Percentiles rank a stretch among this genome's conserved stretches.
These are phyloP conservation scores for Obelidium mucronatum DNA, from an alignment of 192 early-diverging fungal species.

Conservation along the genomic window DNA sequence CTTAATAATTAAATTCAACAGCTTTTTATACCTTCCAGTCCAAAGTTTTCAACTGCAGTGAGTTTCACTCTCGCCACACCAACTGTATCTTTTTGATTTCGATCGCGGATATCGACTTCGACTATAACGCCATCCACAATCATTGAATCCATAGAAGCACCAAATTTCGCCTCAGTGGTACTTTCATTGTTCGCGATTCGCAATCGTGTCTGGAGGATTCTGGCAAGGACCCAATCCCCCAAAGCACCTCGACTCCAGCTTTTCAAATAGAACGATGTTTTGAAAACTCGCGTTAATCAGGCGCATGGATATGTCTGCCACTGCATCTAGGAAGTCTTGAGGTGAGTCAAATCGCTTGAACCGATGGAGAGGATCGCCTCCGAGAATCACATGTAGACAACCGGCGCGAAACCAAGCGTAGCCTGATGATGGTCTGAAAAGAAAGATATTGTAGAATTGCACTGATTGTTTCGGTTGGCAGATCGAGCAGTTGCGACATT, in stretches of 20 bases:
- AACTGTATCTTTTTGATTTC: not conserved
- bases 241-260: not conserved
- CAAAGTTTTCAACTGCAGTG: conserved; percentile 17
- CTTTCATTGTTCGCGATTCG: not conserved
- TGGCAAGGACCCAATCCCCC: not conserved
- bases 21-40: conserved; percentile 14
- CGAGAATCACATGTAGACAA: conserved; percentile 5
- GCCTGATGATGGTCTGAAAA: not conserved
- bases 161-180: not conserved
- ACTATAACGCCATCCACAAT: not conserved
- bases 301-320: not conserved
- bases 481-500: not conserved
- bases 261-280: not conserved
- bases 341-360: conserved; percentile 21
- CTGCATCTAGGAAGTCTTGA: not conserved
- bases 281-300: conserved; percentile 5
- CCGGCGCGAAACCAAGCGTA: not conserved
- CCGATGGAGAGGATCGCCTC: conserved; percentile 15
- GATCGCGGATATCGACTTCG: not conserved
- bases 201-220: not conserved
- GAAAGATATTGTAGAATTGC: not conserved
- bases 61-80: conserved; percentile 5
- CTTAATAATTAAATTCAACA: no score
- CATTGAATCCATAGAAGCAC: no score
- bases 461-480: not conserved